phyloP scores from a whole-genome alignment of 169 alveolate species.

The Neospora caninum region DNA sequence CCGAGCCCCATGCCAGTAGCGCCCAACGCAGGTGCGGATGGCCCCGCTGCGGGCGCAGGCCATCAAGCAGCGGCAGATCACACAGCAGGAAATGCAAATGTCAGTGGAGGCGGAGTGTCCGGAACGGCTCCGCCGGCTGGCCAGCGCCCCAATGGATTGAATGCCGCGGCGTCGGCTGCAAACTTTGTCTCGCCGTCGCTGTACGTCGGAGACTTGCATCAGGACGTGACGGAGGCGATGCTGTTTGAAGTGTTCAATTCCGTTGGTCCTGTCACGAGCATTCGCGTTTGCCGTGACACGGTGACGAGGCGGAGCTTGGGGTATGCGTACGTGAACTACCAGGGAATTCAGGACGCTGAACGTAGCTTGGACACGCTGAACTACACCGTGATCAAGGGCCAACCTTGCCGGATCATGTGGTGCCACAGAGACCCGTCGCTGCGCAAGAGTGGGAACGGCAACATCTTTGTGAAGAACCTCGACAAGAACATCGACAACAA shows the following conservation, averaged over 20 bases:
- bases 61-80: constrained; percentile 21
- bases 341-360: constrained; percentile 83
- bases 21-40: not conserved
- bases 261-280: constrained; percentile 93
- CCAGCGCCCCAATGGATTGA: not conserved
- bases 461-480: constrained; percentile 94
- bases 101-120: not conserved
- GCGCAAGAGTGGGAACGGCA: constrained; percentile 93
- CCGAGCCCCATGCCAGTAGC: not conserved
- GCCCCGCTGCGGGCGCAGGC: not conserved
- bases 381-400: constrained; percentile 91
- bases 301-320: constrained; percentile 89
- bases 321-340: constrained; percentile 93
- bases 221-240: constrained; percentile 94
- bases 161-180: constrained; percentile 43
- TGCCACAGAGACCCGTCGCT: constrained; percentile 88
- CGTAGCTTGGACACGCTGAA: constrained; percentile 92
- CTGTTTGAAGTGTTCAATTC: constrained; percentile 88
- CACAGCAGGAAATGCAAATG: constrained; percentile 12
- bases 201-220: constrained; percentile 92
- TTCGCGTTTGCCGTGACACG: constrained; percentile 93
- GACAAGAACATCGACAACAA: constrained; percentile 92
- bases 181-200: constrained; percentile 86
- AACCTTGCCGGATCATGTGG: constrained; percentile 90
- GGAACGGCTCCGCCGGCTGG: not conserved